Percentiles rank a stretch among this genome's conserved stretches.
These are phyloP conservation scores for Ogataea minuta DNA, from an alignment of 805 yeast genomes.

Conservation along the genomic window DNA sequence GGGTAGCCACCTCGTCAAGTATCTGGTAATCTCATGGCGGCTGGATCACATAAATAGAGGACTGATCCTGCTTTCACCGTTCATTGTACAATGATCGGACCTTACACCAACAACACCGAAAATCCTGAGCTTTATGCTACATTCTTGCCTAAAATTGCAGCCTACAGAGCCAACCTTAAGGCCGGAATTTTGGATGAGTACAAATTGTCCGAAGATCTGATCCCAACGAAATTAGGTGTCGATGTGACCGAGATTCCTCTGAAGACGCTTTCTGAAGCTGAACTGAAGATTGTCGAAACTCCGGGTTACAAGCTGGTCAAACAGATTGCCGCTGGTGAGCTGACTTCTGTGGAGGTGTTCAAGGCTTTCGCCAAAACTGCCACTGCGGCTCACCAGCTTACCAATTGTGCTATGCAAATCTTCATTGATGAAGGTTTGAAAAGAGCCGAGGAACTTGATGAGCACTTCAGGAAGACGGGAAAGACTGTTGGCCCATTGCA, in stretches of 20 bases:
- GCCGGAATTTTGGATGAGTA: slow-evolving; percentile 30
- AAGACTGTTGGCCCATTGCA: slow-evolving; percentile 56
- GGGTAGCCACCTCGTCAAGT: not conserved
- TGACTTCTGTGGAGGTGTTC: slow-evolving; percentile 42
- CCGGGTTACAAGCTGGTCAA: slow-evolving; percentile 34
- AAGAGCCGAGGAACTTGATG: slow-evolving; percentile 53
- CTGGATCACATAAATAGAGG: not conserved
- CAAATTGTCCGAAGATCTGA: slow-evolving; percentile 20
- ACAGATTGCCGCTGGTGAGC: slow-evolving; percentile 39
- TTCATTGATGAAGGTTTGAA: slow-evolving; percentile 47
- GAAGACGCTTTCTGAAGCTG: slow-evolving; percentile 35
- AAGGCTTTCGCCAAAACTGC: slow-evolving; percentile 49
- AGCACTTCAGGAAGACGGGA: slow-evolving; percentile 42
- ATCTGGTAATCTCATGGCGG: no score
- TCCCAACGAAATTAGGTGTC: slow-evolving; percentile 20
- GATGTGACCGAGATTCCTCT: slow-evolving; percentile 30
- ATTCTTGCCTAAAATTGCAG: slow-evolving; percentile 36
- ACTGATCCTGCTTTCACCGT: not conserved
- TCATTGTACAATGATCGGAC: slow-evolving; percentile 6
- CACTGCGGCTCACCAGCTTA: slow-evolving; percentile 47
- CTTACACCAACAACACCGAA: slow-evolving; percentile 20
- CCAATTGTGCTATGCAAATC: slow-evolving; percentile 47
- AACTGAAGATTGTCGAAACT: slow-evolving; percentile 42
- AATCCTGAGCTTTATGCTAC: slow-evolving; percentile 22
- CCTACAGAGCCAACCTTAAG: slow-evolving; percentile 29